Base-by-base conservation (phyloP, 1,139 yeast species). In the Kodamaea derodonti region DNA sequence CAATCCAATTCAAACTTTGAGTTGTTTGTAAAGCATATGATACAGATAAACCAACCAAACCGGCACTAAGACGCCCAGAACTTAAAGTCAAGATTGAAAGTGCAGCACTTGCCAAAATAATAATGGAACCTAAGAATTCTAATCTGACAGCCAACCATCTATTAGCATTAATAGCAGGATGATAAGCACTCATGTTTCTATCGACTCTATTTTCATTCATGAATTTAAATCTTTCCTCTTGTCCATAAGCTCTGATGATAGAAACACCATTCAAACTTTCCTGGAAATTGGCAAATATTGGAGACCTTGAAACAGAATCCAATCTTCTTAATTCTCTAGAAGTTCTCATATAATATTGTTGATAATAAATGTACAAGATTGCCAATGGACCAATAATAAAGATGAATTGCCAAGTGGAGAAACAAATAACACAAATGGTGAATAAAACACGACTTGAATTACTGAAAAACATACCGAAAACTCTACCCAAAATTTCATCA, bases 91-190 rank as follows among this genome's bases (percentile, higher is more conserved):
- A 52, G 34, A 90, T 84, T 10, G 94, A 74, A 47, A 90, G 69
- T 5, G 90, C 86, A 2, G 97, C 88, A 5, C 97, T 81, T 27
- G 85, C 83, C 43, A 88, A 72, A 48, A 92, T 88, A 43, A 92
- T 84, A 29, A 88, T 51, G 1, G 97, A 85, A 22, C 97, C 97
- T 47, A 92, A 70, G 47, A 85, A 81, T 60, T 92, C 97, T 41
- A 92, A 72, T 56, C 97, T 76, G 12, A 86, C 95, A 9, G 97
- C 97, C 41, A 92, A 73, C 98, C 98, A 92, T 67, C 98, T 79
- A 57, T 92, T 92, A 10, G 96, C 90, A 56, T 85, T 85, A 41
- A 88, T 79, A n/a, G 95, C 75, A 23, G 97, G 97, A 65, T 87
- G 94, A 52, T 77, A 90, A 0, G 97, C 97, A 54, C 84, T 72